Evolutionary conservation across 148 eudicot species (phyloP), one percentile per base, ranked within the genome.

Genomic region (Rhododendron henanense): DNA sequence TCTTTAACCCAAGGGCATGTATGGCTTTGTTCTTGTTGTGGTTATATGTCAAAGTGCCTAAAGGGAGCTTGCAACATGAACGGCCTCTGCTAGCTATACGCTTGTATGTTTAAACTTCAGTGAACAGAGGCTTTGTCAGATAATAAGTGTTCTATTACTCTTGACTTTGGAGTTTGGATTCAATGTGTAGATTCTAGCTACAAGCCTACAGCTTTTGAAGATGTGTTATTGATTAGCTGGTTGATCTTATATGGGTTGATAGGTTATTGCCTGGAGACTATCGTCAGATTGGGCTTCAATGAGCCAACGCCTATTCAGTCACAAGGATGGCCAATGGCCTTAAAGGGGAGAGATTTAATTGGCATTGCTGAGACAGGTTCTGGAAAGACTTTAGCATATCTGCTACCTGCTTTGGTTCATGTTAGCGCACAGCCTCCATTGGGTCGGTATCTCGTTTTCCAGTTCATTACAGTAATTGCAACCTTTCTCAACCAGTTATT

Each of bases 321-420:
- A 65, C 98, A 97, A 84, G 99, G 99, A 44, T 97, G 99, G 99
- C 99, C 99, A 33, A 97, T 97, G 99, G 99, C 99, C 85, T 88
- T 97, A 78, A 95, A 93, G 90, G 99, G 99, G 85, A 91, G 99
- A 90, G 99, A 97, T 88, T 86, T 97, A 83, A 91, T 97, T 88
- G 99, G 99, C 83, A 94, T 97, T 89, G 99, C 99, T 9, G 99
- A 97, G 93, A 97, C 99, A 59, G 99, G 99, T 76, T 97, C 99
- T 82, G 99, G 99, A 76, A 97, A 97, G 90, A 97, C 99, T 35
- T 85, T 97, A 93, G 92, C 99, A 31, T 97, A 97, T 91, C 86
- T 97, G 92, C 80, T 95, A 63, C 99, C 99, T 77, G 98, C 96
- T 87, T 86, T 95, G 33, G 96, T 97, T 81, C 99, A 97, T 82